phyloP scores from a whole-genome alignment of 2,329 filamentous ascomycete genomes.

The Plenodomus biglobosus region DNA sequence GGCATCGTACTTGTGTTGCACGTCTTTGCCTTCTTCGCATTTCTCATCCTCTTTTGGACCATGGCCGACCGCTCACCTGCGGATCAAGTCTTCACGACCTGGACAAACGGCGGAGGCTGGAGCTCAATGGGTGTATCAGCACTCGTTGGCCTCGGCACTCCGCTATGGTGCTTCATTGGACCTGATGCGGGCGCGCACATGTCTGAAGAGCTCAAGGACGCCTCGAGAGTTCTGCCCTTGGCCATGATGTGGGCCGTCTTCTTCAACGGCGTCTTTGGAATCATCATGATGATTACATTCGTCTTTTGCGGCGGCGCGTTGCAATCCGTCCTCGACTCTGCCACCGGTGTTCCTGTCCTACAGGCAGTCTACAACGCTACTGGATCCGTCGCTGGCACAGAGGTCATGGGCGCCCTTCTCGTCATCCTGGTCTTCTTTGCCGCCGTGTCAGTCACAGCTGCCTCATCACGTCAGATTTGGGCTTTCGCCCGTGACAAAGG shows the following conservation, averaged over 20 bases:
- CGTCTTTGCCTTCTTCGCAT: constrained; percentile 52
- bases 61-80: constrained; percentile 38
- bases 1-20: constrained; percentile 51
- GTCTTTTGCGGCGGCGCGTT: constrained; percentile 40
- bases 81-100: constrained; percentile 48
- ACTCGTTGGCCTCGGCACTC: constrained; percentile 42
- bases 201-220: constrained; percentile 38
- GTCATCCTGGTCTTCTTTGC: constrained; percentile 31
- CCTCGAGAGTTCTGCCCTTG: constrained; percentile 32
- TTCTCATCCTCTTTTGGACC: constrained; percentile 44
- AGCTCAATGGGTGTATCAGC: constrained; percentile 46
- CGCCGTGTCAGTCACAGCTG: constrained; percentile 39
- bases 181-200: constrained; percentile 43
- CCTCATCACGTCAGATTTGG: constrained; percentile 30
- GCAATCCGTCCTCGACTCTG: constrained; percentile 13
- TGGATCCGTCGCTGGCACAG: constrained; percentile 21
- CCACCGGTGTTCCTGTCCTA: constrained; percentile 22
- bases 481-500: constrained; percentile 25
- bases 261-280: constrained; percentile 42
- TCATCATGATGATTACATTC: constrained; percentile 41
- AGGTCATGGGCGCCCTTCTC: constrained; percentile 29
- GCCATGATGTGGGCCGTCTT: constrained; percentile 45
- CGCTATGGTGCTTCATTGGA: constrained; percentile 41
- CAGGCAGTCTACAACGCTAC: constrained; percentile 32
- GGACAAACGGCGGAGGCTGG: constrained; percentile 50